Evolutionary conservation across 2,329 filamentous ascomycete genomes (phyloP), one percentile per base, ranked within the genome.

Genomic region (Claviceps sp.): DNA sequence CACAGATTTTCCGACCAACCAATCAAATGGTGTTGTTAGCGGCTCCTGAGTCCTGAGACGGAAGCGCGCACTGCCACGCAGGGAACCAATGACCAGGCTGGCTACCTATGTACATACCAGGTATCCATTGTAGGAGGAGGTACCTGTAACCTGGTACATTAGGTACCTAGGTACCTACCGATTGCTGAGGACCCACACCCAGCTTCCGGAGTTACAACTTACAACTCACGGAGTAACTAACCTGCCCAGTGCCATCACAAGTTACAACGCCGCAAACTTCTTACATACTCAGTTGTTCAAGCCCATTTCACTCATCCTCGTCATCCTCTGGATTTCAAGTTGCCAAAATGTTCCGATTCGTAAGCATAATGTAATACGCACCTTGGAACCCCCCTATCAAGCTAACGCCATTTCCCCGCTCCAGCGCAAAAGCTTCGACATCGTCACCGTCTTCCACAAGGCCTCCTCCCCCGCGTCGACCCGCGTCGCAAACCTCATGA

Each of bases 361-460:
- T 61, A 45, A 55, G 59, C 48, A 18, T 13, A 45, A 34, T 18
- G 2, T 4, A 5, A 8, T 13, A 22, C 40, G 14, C 11, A 30
- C 11, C 20, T 18, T 3, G 4, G 11, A 41, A 24, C 16, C 8
- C 8, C 30, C 9, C 1, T 13, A 41, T 13, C 13, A 50, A 50
- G 42, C 48, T 45, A 50, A 45, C 8, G 14, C 5, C 41, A 50
- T 24, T 20, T 45, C n/a, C 16, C 20, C 34, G 44, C n/a, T 11
- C 41, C 62, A 89, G 85, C 79, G 76, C 70, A 90, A 88, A 76
- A 78, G 85, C 59, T 78, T 87, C 68, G 90, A 97, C 74, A 87
- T 95, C 59, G 81, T 97, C 66, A 97, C 91, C 55, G 84, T 98
- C 74, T 98, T 97, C 77, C 90, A 96, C 78, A 86, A 87, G 69